Evolutionary conservation across 2,329 filamentous ascomycete genomes (phyloP).

Genomic region (Calonectria hongkongensis): DNA sequence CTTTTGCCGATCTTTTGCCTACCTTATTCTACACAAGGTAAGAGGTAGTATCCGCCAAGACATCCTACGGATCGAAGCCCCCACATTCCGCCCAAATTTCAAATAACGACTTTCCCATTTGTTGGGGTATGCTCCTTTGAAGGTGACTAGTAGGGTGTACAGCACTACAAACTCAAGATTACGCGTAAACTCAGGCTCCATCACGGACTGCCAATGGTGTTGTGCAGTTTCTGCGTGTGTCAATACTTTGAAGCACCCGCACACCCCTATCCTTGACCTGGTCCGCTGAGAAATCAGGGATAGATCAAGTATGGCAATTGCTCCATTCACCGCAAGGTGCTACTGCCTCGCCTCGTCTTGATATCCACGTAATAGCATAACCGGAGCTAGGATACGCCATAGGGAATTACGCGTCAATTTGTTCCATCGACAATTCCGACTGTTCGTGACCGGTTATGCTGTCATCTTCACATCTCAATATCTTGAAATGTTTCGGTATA

Average conservation of each 20-base stretch:
- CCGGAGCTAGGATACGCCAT: not conserved
- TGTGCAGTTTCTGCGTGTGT: not conserved
- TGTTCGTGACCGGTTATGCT: not conserved
- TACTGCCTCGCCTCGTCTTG: not conserved
- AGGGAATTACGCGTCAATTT: not conserved
- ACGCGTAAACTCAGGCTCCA: not conserved
- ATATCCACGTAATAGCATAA: not conserved
- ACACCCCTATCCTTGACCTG: not conserved
- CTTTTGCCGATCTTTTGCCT: not conserved
- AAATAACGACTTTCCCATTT: conserved; percentile 5
- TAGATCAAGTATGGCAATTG: not conserved
- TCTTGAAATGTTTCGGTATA: not conserved
- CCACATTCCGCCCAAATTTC: not conserved
- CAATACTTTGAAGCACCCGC: not conserved
- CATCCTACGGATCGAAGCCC: not conserved
- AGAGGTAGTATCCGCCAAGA: too few relatives aligned
- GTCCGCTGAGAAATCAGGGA: not conserved
- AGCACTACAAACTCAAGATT: not conserved
- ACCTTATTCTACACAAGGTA: not conserved
- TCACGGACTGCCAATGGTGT: not conserved
- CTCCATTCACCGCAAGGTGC: not conserved
- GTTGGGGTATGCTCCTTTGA: not conserved
- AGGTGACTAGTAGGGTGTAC: not conserved
- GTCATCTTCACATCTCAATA: too few relatives aligned
- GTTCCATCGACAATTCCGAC: too few relatives aligned